Conservation (phyloP, 768 basidiomycete species). For the Boletus patriciae region DNA sequence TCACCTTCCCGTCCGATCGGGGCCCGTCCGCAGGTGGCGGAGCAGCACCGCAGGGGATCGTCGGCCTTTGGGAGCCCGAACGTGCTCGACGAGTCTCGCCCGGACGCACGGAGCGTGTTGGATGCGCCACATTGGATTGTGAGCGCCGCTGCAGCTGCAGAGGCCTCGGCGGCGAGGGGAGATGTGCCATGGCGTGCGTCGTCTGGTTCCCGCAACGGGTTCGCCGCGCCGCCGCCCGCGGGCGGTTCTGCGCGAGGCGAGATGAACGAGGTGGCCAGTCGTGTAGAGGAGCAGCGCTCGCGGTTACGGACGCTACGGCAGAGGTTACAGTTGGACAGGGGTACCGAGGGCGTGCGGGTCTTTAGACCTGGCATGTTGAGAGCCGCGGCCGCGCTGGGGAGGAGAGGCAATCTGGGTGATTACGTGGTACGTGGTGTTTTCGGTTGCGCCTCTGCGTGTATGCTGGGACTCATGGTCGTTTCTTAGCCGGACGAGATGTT, state of each 20-base stretch:
- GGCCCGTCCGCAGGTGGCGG: constrained; percentile 24
- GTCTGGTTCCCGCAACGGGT: constrained; percentile 15
- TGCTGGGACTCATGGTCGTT: constrained; percentile 7
- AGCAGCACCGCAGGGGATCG: constrained; percentile 13
- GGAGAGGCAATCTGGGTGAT: constrained; percentile 39
- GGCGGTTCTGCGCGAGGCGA: constrained; percentile 2
- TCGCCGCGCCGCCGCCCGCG: background rate
- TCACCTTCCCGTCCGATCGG: constrained; percentile 27
- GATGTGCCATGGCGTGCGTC: constrained; percentile 27
- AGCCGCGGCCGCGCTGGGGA: constrained; percentile 16
- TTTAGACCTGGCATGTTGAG: constrained; percentile 29
- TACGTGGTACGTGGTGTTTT: constrained; percentile 49
- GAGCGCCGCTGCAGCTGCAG: background rate
- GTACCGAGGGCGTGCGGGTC: constrained; percentile 16
- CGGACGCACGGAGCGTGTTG: constrained; percentile 2
- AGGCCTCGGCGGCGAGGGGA: constrained; percentile 3
- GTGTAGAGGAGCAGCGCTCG: constrained; percentile 22
- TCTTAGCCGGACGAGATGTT: constrained; percentile 72
- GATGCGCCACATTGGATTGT: constrained; percentile 13
- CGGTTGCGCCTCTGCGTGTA: background rate
- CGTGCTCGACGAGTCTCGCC: constrained; percentile 13
- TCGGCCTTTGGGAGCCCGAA: constrained; percentile 3
- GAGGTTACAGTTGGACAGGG: constrained; percentile 30
- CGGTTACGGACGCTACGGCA: constrained; percentile 29
- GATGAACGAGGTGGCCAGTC: constrained; percentile 5